These are phyloP conservation scores for Suillus fuscotomentosus DNA, from an alignment of 768 basidiomycete species.

Conservation along the genomic window DNA sequence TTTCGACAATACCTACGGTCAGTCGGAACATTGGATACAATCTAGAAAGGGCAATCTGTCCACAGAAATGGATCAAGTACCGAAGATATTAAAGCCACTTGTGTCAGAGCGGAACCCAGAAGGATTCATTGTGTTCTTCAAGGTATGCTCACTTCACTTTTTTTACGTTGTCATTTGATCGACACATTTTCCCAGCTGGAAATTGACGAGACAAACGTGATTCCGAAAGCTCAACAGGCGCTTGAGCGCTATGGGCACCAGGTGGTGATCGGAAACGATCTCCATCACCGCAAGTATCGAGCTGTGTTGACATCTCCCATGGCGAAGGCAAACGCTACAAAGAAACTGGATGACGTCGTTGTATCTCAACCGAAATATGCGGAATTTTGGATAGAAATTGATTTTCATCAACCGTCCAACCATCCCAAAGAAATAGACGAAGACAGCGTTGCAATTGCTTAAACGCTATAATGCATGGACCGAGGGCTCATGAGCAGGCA, in stretches of 20 bases:
- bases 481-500: slow-evolving; percentile 4
- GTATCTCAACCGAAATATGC: slow-evolving; percentile 33
- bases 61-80: slow-evolving; percentile 99
- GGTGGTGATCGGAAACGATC: slow-evolving; percentile 93
- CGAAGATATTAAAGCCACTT: slow-evolving; percentile 90
- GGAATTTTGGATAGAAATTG: slow-evolving; percentile 67
- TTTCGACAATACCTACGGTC: slow-evolving; percentile 6
- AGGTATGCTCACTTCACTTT: slow-evolving; percentile 48
- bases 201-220: slow-evolving; percentile 77
- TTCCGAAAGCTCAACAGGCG: slow-evolving; percentile 87
- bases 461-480: slow-evolving; percentile 76
- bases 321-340: slow-evolving; percentile 12
- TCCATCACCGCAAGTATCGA: slow-evolving; percentile 87
- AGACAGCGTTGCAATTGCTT: slow-evolving; percentile 74
- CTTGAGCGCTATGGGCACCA: slow-evolving; percentile 96
- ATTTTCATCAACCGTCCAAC: slow-evolving; percentile 34
- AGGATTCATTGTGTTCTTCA: slow-evolving; percentile 96
- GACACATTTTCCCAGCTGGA: slow-evolving; percentile 65
- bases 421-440: slow-evolving; percentile 85
- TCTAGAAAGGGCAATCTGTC: slow-evolving; percentile 90
- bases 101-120: slow-evolving; percentile 92
- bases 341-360: slow-evolving; percentile 16
- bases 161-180: neutral
- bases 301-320: slow-evolving; percentile 83
- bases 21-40: slow-evolving; percentile 99